Evolutionary conservation across 2,329 filamentous ascomycete species (phyloP).

Genomic region (Epichloe bromicola): DNA sequence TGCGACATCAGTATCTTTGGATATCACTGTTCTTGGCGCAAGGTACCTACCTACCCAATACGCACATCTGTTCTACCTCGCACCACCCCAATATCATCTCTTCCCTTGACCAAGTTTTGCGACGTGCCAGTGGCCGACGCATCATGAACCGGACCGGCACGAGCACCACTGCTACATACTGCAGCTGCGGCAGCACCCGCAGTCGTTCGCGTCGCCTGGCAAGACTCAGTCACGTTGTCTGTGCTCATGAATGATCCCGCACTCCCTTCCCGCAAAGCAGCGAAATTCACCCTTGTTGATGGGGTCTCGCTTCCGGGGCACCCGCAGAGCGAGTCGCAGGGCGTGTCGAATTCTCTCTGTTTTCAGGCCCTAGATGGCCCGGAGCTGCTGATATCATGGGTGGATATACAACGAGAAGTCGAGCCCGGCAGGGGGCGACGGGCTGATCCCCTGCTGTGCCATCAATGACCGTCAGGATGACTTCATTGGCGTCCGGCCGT

Average conservation of each 20-base stretch:
- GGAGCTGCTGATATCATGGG: neutral
- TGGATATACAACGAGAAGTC: neutral
- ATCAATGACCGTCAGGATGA: constrained; percentile 6
- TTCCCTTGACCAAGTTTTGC: constrained; percentile 5
- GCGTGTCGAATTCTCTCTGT: neutral
- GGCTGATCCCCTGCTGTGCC: neutral
- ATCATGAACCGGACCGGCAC: constrained; percentile 3
- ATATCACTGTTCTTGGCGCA: neutral
- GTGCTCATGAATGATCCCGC: no score
- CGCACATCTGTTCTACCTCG: constrained; percentile 6
- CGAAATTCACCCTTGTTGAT: neutral
- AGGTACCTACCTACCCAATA: constrained; percentile 14
- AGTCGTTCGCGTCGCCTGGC: neutral
- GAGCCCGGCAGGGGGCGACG: neutral
- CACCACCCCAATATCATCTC: constrained; percentile 4
- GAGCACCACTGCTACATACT: neutral
- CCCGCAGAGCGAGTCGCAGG: neutral
- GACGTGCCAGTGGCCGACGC: neutral
- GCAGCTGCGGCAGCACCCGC: neutral
- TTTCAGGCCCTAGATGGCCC: neutral
- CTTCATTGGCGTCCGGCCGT: constrained; percentile 8
- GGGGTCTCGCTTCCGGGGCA: neutral
- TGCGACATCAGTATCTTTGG: neutral
- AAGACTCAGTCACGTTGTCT: neutral
- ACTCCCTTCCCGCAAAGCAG: neutral